A percentile compares a stretch with the other conserved stretches of the same genome.
phyloP scores from a whole-genome alignment of 2,329 filamentous ascomycete species.

The Tolypocladium amazonense region DNA sequence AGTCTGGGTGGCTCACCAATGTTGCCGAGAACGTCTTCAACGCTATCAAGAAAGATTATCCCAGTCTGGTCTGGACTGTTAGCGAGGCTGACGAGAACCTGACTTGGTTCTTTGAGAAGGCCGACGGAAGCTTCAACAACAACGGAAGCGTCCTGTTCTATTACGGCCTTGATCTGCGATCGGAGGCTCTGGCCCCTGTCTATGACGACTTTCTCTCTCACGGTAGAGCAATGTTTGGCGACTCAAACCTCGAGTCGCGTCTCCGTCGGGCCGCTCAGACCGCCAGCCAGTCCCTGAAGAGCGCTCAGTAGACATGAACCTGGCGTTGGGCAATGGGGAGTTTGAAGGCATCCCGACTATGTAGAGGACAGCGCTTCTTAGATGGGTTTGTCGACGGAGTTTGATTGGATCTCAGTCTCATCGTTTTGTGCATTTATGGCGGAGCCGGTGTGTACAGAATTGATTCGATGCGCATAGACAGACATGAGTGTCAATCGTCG shows the following conservation, averaged over 20 bases:
- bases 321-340: conserved; percentile 78
- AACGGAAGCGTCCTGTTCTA: conserved; percentile 91
- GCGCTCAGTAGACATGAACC: too few species aligned
- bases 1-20: conserved; percentile 88
- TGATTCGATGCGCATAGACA: not conserved
- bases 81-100: conserved; percentile 93
- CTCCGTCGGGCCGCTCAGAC: conserved; percentile 67
- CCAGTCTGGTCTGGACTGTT: conserved; percentile 91
- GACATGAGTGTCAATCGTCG: not conserved
- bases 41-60: conserved; percentile 86
- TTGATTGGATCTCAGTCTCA: conserved; percentile 10
- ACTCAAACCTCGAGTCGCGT: conserved; percentile 80
- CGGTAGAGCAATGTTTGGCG: conserved; percentile 77
- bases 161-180: conserved; percentile 76
- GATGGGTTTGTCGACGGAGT: not conserved
- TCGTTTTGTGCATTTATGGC: not conserved
- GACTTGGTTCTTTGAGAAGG: conserved; percentile 97
- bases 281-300: conserved; percentile 42
- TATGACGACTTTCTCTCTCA: conserved; percentile 79
- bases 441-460: not conserved
- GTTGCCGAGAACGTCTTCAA: conserved; percentile 92
- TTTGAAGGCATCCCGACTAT: conserved; percentile 71
- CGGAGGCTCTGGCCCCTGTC: conserved; percentile 65
- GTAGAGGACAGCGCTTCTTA: conserved; percentile 14
- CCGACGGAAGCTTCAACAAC: conserved; percentile 79